These are phyloP conservation scores for Lyophyllum shimeji DNA, from an alignment of 768 basidiomycete genomes.

Conservation along the genomic window DNA sequence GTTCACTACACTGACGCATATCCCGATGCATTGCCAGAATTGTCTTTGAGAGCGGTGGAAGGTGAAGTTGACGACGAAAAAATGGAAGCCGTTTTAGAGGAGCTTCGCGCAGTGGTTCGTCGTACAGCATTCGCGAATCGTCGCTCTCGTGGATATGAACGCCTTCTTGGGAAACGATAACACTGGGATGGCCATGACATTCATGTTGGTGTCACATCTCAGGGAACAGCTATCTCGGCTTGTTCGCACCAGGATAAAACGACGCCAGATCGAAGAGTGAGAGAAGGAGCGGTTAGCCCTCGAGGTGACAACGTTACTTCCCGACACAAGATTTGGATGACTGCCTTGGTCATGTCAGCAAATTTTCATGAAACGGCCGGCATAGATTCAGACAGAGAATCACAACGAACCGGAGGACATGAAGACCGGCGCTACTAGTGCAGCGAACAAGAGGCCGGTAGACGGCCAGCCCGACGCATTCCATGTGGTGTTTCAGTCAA, in stretches of 20 bases:
- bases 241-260: slow-evolving; percentile 58
- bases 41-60: slow-evolving; percentile 65
- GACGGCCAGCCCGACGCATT: too few species aligned
- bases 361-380: too few species aligned
- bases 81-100: slow-evolving; percentile 50
- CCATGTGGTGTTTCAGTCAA: too few species aligned
- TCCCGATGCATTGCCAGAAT: slow-evolving; percentile 77
- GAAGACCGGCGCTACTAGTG: too few species aligned
- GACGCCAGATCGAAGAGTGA: slow-evolving; percentile 54
- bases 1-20: slow-evolving; percentile 83
- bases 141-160: slow-evolving; percentile 5
- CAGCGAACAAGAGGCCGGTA: too few species aligned
- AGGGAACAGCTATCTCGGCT: slow-evolving; percentile 72
- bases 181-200: slow-evolving; percentile 97
- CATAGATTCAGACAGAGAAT: too few species aligned
- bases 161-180: slow-evolving; percentile 72
- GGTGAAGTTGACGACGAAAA: slow-evolving; percentile 61
- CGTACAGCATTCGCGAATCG: background rate
- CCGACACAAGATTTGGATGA: too few species aligned
- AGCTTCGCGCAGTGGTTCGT: slow-evolving; percentile 58
- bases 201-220: slow-evolving; percentile 85
- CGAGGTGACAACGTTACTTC: slow-evolving; percentile 63
- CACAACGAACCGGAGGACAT: too few species aligned
- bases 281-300: slow-evolving; percentile 74
- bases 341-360: too few species aligned